Evolutionary conservation across 768 basidiomycete genomes (phyloP).

Genomic region (Trametes cinnabarina): DNA sequence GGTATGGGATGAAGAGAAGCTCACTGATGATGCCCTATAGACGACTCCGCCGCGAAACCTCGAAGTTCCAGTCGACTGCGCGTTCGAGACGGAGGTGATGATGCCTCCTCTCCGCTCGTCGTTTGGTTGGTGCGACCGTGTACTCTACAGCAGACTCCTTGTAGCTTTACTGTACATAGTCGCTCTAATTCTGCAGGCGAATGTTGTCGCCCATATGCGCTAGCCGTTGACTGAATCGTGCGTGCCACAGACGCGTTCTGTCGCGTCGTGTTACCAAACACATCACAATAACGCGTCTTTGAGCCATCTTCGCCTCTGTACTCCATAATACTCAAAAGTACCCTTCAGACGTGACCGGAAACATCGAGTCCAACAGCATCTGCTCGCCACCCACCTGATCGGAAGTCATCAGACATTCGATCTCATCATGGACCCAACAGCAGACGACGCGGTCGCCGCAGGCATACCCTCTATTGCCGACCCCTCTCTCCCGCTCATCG

Average conservation of each 20-base stretch:
- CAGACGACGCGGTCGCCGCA: background rate
- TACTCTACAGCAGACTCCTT: constrained; percentile 12
- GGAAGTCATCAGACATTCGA: no score
- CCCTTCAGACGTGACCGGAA: no score
- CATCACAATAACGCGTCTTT: background rate
- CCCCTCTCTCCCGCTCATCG: constrained; percentile 54
- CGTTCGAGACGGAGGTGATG: constrained; percentile 22
- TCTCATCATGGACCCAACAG: background rate
- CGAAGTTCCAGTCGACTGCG: constrained; percentile 52
- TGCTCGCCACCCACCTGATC: no score
- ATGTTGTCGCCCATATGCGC: background rate
- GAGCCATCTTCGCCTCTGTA: no score
- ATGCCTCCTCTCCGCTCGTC: background rate
- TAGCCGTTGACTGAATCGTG: background rate
- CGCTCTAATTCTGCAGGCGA: background rate
- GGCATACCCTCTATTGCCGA: constrained; percentile 56
- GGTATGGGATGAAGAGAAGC: background rate
- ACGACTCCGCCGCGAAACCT: constrained; percentile 62
- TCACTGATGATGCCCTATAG: constrained; percentile 31
- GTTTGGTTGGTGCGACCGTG: background rate
- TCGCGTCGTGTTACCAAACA: background rate
- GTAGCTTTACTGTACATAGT: constrained; percentile 9
- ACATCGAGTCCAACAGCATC: no score
- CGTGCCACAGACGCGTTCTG: constrained; percentile 2
- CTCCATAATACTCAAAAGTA: no score